Evolutionary conservation across 2,329 filamentous ascomycete species (phyloP).

Genomic region (Lecanosticta acicola): DNA sequence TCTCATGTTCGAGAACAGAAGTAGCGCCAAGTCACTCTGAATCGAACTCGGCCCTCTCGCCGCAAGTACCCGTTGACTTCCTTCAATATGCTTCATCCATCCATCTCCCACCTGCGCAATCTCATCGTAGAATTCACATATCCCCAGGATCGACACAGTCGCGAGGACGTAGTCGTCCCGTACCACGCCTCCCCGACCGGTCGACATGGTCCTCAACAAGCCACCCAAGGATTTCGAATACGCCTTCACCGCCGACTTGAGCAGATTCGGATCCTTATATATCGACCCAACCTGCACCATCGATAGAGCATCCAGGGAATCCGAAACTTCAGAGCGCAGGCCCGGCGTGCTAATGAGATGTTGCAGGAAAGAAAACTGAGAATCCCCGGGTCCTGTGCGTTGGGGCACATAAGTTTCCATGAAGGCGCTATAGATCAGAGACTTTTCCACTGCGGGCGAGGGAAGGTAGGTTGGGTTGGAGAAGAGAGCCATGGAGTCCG

Average conservation of each 20-base stretch:
- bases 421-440: slow-evolving; percentile 24
- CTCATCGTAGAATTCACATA: slow-evolving; percentile 31
- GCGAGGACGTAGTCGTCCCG: slow-evolving; percentile 28
- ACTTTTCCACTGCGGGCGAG: slow-evolving; percentile 14
- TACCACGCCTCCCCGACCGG: slow-evolving; percentile 10
- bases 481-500: slow-evolving; percentile 8
- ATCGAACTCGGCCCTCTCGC: slow-evolving; percentile 26
- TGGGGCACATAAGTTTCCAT: slow-evolving; percentile 29
- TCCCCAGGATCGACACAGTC: slow-evolving; percentile 26
- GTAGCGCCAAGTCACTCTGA: slow-evolving; percentile 20
- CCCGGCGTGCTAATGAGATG: slow-evolving; percentile 18
- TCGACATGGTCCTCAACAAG: slow-evolving; percentile 18
- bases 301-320: slow-evolving; percentile 27
- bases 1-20: slow-evolving; percentile 27
- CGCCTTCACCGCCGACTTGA: slow-evolving; percentile 21
- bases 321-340: slow-evolving; percentile 19
- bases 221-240: slow-evolving; percentile 25
- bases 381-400: slow-evolving; percentile 9
- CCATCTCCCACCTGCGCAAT: slow-evolving; percentile 25
- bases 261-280: slow-evolving; percentile 21
- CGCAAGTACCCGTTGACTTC: slow-evolving; percentile 26
- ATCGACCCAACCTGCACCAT: slow-evolving; percentile 28
- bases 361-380: slow-evolving; percentile 23
- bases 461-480: slow-evolving; percentile 11
- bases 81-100: slow-evolving; percentile 28